phyloP scores from a whole-genome alignment of 1,284 basidiomycete species.

The Leccinum subfulvum region DNA sequence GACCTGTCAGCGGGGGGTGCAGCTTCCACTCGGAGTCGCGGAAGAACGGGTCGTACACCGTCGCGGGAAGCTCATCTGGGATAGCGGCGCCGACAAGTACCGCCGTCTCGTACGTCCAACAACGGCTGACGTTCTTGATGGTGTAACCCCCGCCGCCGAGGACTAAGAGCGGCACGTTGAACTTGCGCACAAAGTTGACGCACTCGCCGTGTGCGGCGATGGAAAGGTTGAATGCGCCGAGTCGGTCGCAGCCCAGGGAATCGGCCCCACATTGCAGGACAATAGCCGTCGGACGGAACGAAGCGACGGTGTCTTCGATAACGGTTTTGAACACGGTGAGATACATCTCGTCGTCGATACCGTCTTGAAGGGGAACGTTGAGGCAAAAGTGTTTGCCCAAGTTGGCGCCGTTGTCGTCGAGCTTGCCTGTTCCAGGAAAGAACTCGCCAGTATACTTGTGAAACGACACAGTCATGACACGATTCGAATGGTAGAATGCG shows the following conservation, averaged over 20 bases:
- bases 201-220: conserved; percentile 99
- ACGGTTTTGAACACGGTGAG: conserved; percentile 94
- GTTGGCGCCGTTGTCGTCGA: conserved; percentile 86
- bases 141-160: conserved; percentile 96
- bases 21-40: conserved; percentile 87
- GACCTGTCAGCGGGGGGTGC: conserved; percentile 88
- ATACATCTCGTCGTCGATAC: conserved; percentile 97
- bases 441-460: conserved; percentile 99
- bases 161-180: conserved; percentile 86
- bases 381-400: conserved; percentile 94
- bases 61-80: conserved; percentile 84
- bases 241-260: conserved; percentile 89
- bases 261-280: conserved; percentile 98
- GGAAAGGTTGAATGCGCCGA: conserved; percentile 98
- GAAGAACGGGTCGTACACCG: conserved; percentile 93
- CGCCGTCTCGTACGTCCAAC: conserved; percentile 98
- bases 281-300: conserved; percentile 88
- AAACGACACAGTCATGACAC: conserved; percentile 98
- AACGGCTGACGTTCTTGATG: conserved; percentile 94
- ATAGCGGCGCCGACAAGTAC: conserved; percentile 86
- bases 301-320: conserved; percentile 89
- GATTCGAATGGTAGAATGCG: conserved; percentile 96
- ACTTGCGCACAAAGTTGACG: conserved; percentile 93
- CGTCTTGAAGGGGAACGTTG: conserved; percentile 95
- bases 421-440: conserved; percentile 93